Evolutionary conservation across 306 rosid species (phyloP), one percentile per base, ranked within the genome.

Genomic region (Lablab purpureus): DNA sequence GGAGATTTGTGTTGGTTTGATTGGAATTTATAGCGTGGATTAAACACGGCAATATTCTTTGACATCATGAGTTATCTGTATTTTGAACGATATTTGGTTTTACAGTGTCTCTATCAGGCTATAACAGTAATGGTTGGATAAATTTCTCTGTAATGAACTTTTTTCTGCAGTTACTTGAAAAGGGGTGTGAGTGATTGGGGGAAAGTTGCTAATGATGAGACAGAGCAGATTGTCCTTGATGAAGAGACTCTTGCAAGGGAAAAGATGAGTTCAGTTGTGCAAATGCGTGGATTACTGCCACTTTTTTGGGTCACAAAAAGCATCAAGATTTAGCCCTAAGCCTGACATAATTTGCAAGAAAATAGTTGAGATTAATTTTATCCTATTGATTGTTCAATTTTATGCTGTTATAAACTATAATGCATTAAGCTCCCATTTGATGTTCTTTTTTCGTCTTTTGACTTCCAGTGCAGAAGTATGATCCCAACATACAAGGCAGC

Each of bases 221-320:
- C 99, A 21, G 99, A 95, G 85, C 99, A 95, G 87, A 95, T 91
- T 81, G 88, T 95, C 78, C 92, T 95, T 71, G 97, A 92, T 58
- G 99, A 92, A 70, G 98, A 92, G 99, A 97, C 64, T 86, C 91
- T 14, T 91, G 89, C 86, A 88, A 85, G 82, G 99, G 99, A 5
- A 90, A 87, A 85, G n/a, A 92, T 95, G 98, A 95, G 99, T 92
- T 92, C 99, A 9, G 87, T 92, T 74, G 97, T 95, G 71, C 99
- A 95, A 83, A 88, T 95, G 97, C 98, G 99, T 12, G 99, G 99
- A 51, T 95, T 98, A 56, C 90, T 95, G 77, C 99, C 99, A 9
- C 99, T 95, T 65, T 95, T 95, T 77, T 95, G 99, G n/a, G 99
- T 95, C 99, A 62, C 99, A 95, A 85, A 98, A 92, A 90, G 92